A percentile compares a stretch with the other conserved stretches of the same genome.
Evolutionary conservation across 2,329 filamentous ascomycete genomes (phyloP).

Genomic region (Tetracladium maxilliforme): DNA sequence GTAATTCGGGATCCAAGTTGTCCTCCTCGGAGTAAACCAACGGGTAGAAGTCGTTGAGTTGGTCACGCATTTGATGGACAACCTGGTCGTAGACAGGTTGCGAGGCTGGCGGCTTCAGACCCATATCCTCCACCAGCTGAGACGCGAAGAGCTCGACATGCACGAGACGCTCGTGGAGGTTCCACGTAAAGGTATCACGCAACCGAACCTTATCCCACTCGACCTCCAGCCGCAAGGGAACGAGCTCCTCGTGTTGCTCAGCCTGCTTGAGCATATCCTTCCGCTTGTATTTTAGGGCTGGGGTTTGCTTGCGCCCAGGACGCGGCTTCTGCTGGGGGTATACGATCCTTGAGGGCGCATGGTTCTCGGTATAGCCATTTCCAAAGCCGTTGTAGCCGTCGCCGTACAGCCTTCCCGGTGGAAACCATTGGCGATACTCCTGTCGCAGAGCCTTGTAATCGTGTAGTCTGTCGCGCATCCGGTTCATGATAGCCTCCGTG

Average conservation of each 20-base stretch:
- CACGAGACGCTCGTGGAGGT: conserved; percentile 80
- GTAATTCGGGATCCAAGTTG: conserved; percentile 74
- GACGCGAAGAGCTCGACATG: conserved; percentile 71
- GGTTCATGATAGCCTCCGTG: conserved; percentile 40
- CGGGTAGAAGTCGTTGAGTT: conserved; percentile 85
- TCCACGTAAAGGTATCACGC: conserved; percentile 97
- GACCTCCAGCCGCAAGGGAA: conserved; percentile 82
- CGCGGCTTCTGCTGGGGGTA: conserved; percentile 69
- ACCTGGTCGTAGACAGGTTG: conserved; percentile 48
- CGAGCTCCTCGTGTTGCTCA: conserved; percentile 80
- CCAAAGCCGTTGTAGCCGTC: conserved; percentile 79
- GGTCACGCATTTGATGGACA: conserved; percentile 63
- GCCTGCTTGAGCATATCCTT: conserved; percentile 76
- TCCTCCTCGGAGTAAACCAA: conserved; percentile 85
- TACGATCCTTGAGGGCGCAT: conserved; percentile 50
- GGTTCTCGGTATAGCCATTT: conserved; percentile 67
- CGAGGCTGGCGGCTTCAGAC: conserved; percentile 55
- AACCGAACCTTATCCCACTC: conserved; percentile 93
- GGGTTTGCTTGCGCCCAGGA: conserved; percentile 62
- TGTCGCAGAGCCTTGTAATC: conserved; percentile 50
- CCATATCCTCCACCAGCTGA: conserved; percentile 84
- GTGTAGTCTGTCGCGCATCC: conserved; percentile 51
- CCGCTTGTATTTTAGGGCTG: conserved; percentile 56
- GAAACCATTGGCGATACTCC: conserved; percentile 39
- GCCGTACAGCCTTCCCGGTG: conserved; percentile 44